Base-by-base conservation (phyloP, 805 yeast species). In the Saccharomycopsis fodiens region DNA sequence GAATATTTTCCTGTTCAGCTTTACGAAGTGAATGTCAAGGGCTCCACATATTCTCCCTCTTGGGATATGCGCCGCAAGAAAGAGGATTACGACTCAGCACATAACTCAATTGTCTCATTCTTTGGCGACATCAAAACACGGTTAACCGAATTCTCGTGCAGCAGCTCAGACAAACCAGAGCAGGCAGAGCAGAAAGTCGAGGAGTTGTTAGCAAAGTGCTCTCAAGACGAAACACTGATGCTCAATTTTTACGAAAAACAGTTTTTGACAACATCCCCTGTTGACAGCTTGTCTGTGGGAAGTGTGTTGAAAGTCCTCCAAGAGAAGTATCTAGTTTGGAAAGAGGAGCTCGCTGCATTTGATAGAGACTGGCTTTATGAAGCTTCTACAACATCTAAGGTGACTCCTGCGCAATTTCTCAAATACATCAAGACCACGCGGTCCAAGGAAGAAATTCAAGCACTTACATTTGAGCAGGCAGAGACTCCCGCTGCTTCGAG, bases 281-380 rank as follows among this genome's bases (percentile, higher is more conserved):
- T 82, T 5, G 82, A 78, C 34, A 84, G 83, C 59, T 60, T 91
- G 39, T 72, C 78, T 10, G 63, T 93, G 53, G 93, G 94, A 57
- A 65, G 74, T 0, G 74, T 84, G 2, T 63, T 88, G 22, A 68
- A 91, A 54, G 73, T 73, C 30, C 68, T 91, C 15, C 96, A 91
- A 57, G 88, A 83, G 46, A 65, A 80, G 23, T 88, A 94, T 2
- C 88, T 86, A 19, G 74, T 70, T 35, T 93, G 97, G 97, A 96
- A 91, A 62, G 56, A 64, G 17, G 95, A 82, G 47, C 87, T 93
- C 56, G 72, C 76, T 30, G 83, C 76, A 4, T 91, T 93, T 64
- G 97, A 85, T 48, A 72, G 72, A 36, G 71, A 72, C 17, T 93
- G 74, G 58, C 72, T 91, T 49, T 97, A 97, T 1, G 79, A 95